Conservation (phyloP, 192 early-diverging fungal species). For the Coemansia sp. region DNA sequence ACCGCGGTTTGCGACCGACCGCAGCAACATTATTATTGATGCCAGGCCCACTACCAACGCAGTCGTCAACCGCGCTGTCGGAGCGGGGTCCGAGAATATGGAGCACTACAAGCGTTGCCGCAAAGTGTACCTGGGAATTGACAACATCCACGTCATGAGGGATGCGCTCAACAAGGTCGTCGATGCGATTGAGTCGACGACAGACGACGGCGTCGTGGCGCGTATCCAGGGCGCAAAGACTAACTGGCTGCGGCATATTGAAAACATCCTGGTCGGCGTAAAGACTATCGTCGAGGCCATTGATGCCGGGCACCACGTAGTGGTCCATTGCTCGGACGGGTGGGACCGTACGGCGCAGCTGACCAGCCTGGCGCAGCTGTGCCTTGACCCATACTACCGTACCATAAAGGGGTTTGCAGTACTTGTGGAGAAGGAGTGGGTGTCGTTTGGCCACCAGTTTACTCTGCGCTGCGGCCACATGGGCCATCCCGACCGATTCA, state of each 20-base stretch:
- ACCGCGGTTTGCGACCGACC: slow-evolving; percentile 53
- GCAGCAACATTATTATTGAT: slow-evolving; percentile 87
- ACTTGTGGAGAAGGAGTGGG: slow-evolving; percentile 97
- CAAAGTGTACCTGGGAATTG: slow-evolving; percentile 86
- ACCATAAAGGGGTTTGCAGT: slow-evolving; percentile 88
- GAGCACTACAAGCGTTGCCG: slow-evolving; percentile 90
- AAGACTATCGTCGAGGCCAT: slow-evolving; percentile 76
- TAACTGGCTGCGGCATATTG: slow-evolving; percentile 87
- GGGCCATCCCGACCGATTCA: slow-evolving; percentile 70
- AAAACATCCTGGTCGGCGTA: slow-evolving; percentile 76
- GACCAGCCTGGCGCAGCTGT: slow-evolving; percentile 81
- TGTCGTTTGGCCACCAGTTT: slow-evolving; percentile 97
- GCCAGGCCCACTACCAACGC: slow-evolving; percentile 94
- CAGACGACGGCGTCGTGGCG: slow-evolving; percentile 37
- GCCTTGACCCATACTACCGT: slow-evolving; percentile 94
- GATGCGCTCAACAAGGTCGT: slow-evolving; percentile 80
- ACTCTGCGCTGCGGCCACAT: slow-evolving; percentile 86
- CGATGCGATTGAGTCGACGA: slow-evolving; percentile 47
- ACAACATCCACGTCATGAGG: slow-evolving; percentile 98
- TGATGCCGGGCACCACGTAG: slow-evolving; percentile 69
- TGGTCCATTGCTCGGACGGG: slow-evolving; percentile 98
- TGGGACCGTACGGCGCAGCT: slow-evolving; percentile 98
- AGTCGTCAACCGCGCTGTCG: slow-evolving; percentile 85
- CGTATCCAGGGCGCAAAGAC: slow-evolving; percentile 61
- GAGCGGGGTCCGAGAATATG: slow-evolving; percentile 92